Evolutionary conservation across 1,284 basidiomycete species (phyloP), one percentile per base, ranked within the genome.

Genomic region (Cutaneotrichosporon curvatum): DNA sequence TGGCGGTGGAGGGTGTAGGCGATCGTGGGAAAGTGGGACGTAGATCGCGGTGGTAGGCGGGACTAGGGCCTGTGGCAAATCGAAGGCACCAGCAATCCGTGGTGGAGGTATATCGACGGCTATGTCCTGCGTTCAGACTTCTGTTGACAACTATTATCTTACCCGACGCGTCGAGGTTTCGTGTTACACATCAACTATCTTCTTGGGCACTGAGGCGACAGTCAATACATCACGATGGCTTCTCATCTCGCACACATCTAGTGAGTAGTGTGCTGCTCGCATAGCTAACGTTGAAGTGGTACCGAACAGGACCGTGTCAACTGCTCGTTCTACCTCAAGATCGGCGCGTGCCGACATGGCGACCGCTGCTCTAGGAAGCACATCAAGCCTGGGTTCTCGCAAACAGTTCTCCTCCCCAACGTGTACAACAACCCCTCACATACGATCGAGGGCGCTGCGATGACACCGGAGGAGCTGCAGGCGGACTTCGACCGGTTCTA

Each of bases 401-500:
- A 96, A 64, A 98, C 95, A 2, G 91, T 99, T 35, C 79, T 98
- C 19, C 79, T 98, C 16, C 89, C 91, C n/a, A 99, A 99, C 65
- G 91, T 98, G 41, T 99, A 97, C 72, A 91, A 97, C 71, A 99
- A 98, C 72, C 95, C 95, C 1, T 85, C 86, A 1, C 89, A 33
- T 80, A 90, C 62, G 83, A 87, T 80, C 82, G 86, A 73, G 75
- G 95, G 62, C 80, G 81, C 16, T 81, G 85, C 62, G 80, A 85
- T 68, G 68, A 59, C 57, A 19, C 59, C 59, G 21, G 60, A 60
- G 38, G 88, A 97, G 67, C 75, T 97, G 6, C 90, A 96, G 73
- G 84, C 87, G 57, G 87, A 92, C 38, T 99, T 99, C 70, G 94
- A 99, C 71, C 84, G 87, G 0, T 94, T 98, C 48, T 99, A 94